Base-by-base conservation (phyloP, 805 yeast species). In the Candida tammaniensis region DNA sequence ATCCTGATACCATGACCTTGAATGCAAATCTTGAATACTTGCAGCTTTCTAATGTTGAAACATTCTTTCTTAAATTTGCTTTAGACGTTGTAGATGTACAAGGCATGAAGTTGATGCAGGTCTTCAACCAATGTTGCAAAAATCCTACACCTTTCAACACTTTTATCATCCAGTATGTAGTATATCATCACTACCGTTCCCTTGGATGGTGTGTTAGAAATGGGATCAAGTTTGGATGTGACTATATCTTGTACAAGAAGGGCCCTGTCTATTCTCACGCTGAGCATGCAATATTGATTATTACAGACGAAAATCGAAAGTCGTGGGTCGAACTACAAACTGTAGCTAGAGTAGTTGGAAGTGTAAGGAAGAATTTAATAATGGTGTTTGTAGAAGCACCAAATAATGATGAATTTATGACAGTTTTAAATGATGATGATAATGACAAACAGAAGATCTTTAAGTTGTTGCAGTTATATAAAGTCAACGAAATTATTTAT, bases 261-360 rank as follows among this genome's bases (percentile, higher is more conserved):
- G 99, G 99, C 0, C 98, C 98, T 7, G 97, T 97, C 1, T 87
- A 89, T 55, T 78, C 82, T 32, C 99, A 93, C 55, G 97, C 98
- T 0, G 95, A 88, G 53, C 86, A 77, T 55, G 86, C 91, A 5
- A 62, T 86, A 3, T 51, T 74, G 29, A 39, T 77, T 17, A 68
- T 74, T 1, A 57, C 62, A 27, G 60, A 57, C 15, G 64, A 53
- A 7, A 46, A 50, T 0, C 41, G 54, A 21, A 39, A 78, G 76
- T 73, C 70, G 67, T 52, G 82, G 89, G 77, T 68, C 28, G 57
- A 58, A 19, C 46, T 76, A 33, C 78, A 86, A 3, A 72, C 87
- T 2, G 55, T 78, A 17, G 79, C 82, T 29, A 74, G 99, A 39
- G 96, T 93, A 1, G 76, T 86, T 27, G 84, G 94, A 0, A 86